Evolutionary conservation across 305 asterid genomes (phyloP).

Genomic region (Andrographis paniculata): DNA sequence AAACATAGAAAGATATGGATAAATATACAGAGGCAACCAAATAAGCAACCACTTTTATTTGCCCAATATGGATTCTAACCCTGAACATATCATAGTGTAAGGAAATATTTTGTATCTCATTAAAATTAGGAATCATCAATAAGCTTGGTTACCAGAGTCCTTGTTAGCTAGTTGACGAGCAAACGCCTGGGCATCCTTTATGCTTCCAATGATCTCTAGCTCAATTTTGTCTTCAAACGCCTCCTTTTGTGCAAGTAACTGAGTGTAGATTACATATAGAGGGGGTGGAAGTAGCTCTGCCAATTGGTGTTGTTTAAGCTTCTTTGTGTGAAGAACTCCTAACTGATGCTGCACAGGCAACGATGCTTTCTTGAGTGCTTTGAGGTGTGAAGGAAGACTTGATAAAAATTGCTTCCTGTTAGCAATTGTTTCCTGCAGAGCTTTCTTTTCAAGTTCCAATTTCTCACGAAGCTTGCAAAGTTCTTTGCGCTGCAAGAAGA

Average conservation of each 20-base stretch:
- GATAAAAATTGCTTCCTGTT: slow-evolving; percentile 90
- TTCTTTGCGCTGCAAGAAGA: slow-evolving; percentile 67
- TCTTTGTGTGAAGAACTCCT: slow-evolving; percentile 82
- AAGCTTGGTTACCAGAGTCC: slow-evolving; percentile 46
- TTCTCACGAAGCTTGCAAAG: slow-evolving; percentile 80
- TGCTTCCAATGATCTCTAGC: slow-evolving; percentile 79
- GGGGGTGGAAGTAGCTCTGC: slow-evolving; percentile 99
- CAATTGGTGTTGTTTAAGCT: slow-evolving; percentile 81
- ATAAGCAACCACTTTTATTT: slow-evolving; percentile 1
- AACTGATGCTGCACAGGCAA: slow-evolving; percentile 87
- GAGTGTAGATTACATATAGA: slow-evolving; percentile 80
- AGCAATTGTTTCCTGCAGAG: slow-evolving; percentile 73
- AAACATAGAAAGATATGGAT: not conserved
- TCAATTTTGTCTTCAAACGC: slow-evolving; percentile 90
- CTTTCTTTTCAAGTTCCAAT: slow-evolving; percentile 75
- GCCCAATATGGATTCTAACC: too few relatives aligned
- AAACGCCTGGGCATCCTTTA: slow-evolving; percentile 88
- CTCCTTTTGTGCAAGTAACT: slow-evolving; percentile 89
- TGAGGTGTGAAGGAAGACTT: slow-evolving; percentile 96
- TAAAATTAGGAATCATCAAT: not conserved
- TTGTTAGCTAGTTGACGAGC: slow-evolving; percentile 84
- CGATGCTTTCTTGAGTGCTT: slow-evolving; percentile 93
- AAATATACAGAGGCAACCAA: slow-evolving; percentile 13
- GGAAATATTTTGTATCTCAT: not conserved
- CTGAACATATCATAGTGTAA: too few relatives aligned